Conservation (phyloP, 495 filamentous ascomycete genomes). For the Lichina pygmaea region DNA sequence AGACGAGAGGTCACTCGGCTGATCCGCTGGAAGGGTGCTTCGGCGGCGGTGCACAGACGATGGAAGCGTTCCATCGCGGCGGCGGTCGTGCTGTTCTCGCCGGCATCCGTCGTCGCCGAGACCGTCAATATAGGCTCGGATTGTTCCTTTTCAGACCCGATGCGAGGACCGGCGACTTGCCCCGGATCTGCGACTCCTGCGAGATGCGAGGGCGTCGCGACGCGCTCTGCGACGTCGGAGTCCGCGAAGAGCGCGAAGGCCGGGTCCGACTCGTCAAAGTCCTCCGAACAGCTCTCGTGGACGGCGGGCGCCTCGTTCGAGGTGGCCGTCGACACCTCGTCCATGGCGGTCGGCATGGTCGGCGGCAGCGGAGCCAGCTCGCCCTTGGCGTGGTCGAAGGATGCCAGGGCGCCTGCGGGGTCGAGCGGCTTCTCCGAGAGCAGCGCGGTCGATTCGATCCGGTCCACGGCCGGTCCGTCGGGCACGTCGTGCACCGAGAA, state of each 20-base stretch:
- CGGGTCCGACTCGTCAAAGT: conserved; percentile 32
- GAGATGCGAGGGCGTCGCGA: background rate
- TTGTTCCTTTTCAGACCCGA: too few relatives aligned
- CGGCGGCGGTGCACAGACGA: conserved; percentile 20
- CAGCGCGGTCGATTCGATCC: conserved; percentile 26
- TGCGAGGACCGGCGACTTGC: conserved; percentile 11
- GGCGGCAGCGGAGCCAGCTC: background rate
- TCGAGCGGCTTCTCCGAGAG: conserved; percentile 8
- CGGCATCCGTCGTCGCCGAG: too few relatives aligned
- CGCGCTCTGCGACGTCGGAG: conserved; percentile 12
- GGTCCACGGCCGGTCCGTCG: conserved; percentile 31
- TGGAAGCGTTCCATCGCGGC: conserved; percentile 15
- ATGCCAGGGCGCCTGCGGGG: conserved; percentile 28
- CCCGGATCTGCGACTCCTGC: background rate
- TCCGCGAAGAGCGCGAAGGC: conserved; percentile 29
- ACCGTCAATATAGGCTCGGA: too few relatives aligned
- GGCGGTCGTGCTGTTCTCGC: conserved; percentile 3
- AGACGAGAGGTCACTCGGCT: background rate
- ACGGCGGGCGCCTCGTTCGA: conserved; percentile 1
- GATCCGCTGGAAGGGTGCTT: conserved; percentile 9
- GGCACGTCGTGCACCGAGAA: conserved; percentile 59
- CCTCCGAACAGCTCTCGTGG: conserved; percentile 12
- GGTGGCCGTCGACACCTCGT: background rate
- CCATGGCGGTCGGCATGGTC: background rate
- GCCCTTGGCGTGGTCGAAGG: background rate